Percentiles rank a stretch among this genome's conserved stretches.
phyloP scores from a whole-genome alignment of 2,329 filamentous ascomycete species.

The Fusarium coffeatum region DNA sequence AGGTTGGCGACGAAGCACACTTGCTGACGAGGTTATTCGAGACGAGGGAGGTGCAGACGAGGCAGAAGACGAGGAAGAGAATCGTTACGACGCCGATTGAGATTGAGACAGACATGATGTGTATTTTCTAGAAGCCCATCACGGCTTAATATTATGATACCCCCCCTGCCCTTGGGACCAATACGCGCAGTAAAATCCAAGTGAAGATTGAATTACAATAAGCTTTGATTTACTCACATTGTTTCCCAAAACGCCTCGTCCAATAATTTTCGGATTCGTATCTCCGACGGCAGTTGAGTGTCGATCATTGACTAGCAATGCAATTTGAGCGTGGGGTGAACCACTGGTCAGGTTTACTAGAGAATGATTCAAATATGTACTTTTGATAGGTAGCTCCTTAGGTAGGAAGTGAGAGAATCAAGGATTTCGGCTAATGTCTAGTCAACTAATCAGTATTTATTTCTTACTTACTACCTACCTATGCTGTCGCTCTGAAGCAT shows the following conservation, averaged over 20 bases:
- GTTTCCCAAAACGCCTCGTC: not conserved
- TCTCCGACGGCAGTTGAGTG: slow-evolving; percentile 30
- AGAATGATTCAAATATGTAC: not conserved
- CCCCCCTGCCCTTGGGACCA: slow-evolving; percentile 12
- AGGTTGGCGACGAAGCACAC: slow-evolving; percentile 48
- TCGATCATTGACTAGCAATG: slow-evolving; percentile 31
- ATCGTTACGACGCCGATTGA: slow-evolving; percentile 33
- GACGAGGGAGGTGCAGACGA: slow-evolving; percentile 45
- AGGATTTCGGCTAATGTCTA: not conserved
- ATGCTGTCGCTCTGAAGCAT: not conserved
- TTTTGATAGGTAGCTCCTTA: not conserved
- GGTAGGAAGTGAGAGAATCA: not conserved
- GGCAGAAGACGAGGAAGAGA: slow-evolving; percentile 41
- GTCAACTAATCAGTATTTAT: not conserved
- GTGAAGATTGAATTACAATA: slow-evolving; percentile 15
- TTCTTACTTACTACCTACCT: not conserved
- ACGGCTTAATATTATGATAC: slow-evolving; percentile 37
- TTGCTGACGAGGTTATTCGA: slow-evolving; percentile 52
- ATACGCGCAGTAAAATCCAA: slow-evolving; percentile 14
- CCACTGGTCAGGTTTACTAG: not conserved
- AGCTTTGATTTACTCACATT: slow-evolving; percentile 8
- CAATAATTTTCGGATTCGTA: slow-evolving; percentile 33
- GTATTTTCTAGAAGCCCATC: not conserved
- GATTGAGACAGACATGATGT: slow-evolving; percentile 3
- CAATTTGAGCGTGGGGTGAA: slow-evolving; percentile 23